Evolutionary conservation across 2,329 filamentous ascomycete genomes (phyloP), one percentile per base, ranked within the genome.

Genomic region (Endothia cerciana): DNA sequence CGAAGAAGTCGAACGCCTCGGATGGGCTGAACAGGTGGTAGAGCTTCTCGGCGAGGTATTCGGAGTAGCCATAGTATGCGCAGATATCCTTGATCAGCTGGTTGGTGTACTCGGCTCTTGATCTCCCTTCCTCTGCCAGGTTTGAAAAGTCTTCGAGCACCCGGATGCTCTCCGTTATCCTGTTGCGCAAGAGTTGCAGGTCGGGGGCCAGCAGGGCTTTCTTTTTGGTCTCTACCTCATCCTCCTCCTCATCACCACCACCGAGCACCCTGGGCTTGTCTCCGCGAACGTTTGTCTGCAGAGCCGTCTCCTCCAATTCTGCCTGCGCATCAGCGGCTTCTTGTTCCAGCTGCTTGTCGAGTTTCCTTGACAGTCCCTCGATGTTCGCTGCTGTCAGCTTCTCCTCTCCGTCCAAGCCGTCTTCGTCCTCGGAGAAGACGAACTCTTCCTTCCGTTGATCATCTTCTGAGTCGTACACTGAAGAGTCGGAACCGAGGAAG

Each of bases 1-100:
- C 95, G 81, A 99, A 98, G 80, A 99, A 99, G 63, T 94, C 94
- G 72, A 98, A 96, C 0, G 95, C 95, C 81, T 99, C 95, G 72
- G 91, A 89, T 0, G 95, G 92, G 1, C 93, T 89, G 80, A 99
- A 98, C 7, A 99, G 88, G 74, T 91, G 90, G 81, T 94, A 93
- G 19, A 99, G 88, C 83, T 98, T 99, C 79, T 97, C 92, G 4
- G 94, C 95, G n/a, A 99, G 85, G 80, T 91, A 98, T 45, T 91
- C 88, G 3, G 92, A 96, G 82, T 99, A 99, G 67, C 94, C 94
- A 76, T 99, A 99, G 83, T 99, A 99, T 64, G 91, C 88, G 81
- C 93, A 97, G 66, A 98, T 91, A 74, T 99, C 95, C 79, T 93
- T 91, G 68, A 98, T 80, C 64, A 99, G 83, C 77, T 96, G 91